A percentile compares a stretch with the other conserved stretches of the same genome.
These are phyloP conservation scores for Hortiboletus campestris DNA, from an alignment of 768 basidiomycete genomes.

Conservation along the genomic window DNA sequence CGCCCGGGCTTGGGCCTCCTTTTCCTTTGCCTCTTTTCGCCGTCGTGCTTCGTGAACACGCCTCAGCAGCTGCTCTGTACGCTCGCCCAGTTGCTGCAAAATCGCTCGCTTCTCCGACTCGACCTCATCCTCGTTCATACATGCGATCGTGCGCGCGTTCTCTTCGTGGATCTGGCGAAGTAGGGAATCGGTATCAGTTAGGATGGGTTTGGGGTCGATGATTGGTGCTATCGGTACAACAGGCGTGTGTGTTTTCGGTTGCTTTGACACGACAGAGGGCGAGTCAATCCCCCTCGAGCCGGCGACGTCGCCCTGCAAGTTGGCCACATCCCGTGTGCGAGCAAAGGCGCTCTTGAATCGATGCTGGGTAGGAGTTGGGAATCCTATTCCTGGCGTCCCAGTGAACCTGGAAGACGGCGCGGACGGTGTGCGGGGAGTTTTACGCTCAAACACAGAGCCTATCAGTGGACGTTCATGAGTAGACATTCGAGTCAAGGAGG, in stretches of 20 bases:
- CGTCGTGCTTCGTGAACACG: slow-evolving; percentile 22
- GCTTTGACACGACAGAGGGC: slow-evolving; percentile 29
- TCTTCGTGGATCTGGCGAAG: slow-evolving; percentile 60
- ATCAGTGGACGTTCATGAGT: slow-evolving; percentile 32
- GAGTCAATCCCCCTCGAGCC: slow-evolving; percentile 11
- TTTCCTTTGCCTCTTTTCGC: slow-evolving; percentile 12
- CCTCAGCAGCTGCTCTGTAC: slow-evolving; percentile 59
- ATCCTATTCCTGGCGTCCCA: slow-evolving; percentile 41
- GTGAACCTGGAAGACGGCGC: slow-evolving; percentile 24
- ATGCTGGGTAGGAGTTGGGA: slow-evolving; percentile 57
- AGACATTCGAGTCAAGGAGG: slow-evolving; percentile 18
- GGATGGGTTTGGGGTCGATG: slow-evolving; percentile 15
- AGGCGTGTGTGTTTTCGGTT: neutral
- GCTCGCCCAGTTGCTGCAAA: slow-evolving; percentile 67
- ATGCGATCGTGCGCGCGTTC: slow-evolving; percentile 58
- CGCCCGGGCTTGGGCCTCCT: neutral
- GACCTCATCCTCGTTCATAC: slow-evolving; percentile 71
- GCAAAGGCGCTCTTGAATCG: slow-evolving; percentile 63
- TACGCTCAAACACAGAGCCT: slow-evolving; percentile 49
- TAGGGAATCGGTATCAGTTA: slow-evolving; percentile 41
- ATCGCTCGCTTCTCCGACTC: slow-evolving; percentile 65
- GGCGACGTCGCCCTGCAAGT: slow-evolving; percentile 20
- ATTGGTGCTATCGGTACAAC: neutral
- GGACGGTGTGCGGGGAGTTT: slow-evolving; percentile 22
- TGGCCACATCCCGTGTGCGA: slow-evolving; percentile 41